Evolutionary conservation across 345 rosid genomes (phyloP), one percentile per base, ranked within the genome.

Genomic region (Combretum micranthum): DNA sequence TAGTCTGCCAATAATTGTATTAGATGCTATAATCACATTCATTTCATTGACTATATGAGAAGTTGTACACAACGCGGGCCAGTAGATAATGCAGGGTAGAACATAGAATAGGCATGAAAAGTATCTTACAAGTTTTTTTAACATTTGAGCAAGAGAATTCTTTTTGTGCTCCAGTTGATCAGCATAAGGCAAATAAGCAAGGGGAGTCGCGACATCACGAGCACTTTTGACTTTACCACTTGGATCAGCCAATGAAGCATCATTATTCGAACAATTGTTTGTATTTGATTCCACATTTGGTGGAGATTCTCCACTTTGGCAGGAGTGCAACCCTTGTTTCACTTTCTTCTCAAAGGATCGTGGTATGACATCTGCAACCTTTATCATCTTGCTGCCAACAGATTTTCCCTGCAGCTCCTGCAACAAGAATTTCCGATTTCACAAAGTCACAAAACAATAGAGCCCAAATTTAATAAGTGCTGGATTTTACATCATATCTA

Each of bases 181-280:
- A 3, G 51, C 69, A 63, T 93, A 93, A 66, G 88, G 19, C 76
- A 89, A 23, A 25, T 87, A 75, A 47, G 97, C 94, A 44, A 87
- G 78, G 8, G 97, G 95, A 51, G 96, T 86, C 65, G 85, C 99
- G 4, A 77, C 97, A 57, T 83, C 95, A 44, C 92, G 83, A 4
- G 85, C 97, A 71, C 80, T 68, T 77, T 75, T 83, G 21, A 58
- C 72, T 65, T 53, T 78, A 21, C 70, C 60, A 23, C 15, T 59
- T 25, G 68, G 71, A 69, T 56, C 71, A 57, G 53, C 70, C 2
- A 21, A 52, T n/a, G 66, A 69, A 46, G 60, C 44, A 20, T 75
- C 80, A 61, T 48, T 68, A 44, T 77, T 81, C 2, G 62, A 15
- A 62, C 37, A 44, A 15, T 44, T 26, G 1, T 57, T 46, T 32